Conservation (phyloP, 768 basidiomycete genomes). For the Galerina sulciceps region DNA sequence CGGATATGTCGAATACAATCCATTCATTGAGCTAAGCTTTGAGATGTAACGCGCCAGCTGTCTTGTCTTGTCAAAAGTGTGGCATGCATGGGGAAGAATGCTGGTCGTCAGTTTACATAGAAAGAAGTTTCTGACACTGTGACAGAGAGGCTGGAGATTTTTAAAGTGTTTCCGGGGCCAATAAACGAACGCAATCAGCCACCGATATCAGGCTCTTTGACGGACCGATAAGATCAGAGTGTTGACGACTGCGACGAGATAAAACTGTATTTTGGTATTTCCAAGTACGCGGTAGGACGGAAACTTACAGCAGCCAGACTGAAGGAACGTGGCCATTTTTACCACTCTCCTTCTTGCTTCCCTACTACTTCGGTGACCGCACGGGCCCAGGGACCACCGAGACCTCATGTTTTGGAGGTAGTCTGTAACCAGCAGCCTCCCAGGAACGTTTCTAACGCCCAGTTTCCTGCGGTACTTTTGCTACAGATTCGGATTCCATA, state of each 20-base stretch:
- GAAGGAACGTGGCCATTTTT: slow-evolving; percentile 11
- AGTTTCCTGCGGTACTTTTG: slow-evolving; percentile 34
- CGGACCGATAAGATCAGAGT: neutral
- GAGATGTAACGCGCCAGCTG: too few relatives aligned
- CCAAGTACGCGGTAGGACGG: neutral
- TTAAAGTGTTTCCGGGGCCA: neutral
- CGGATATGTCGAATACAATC: too few relatives aligned
- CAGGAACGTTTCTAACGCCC: slow-evolving; percentile 31
- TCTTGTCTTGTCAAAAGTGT: too few relatives aligned
- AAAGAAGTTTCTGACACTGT: too few relatives aligned
- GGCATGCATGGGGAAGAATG: too few relatives aligned
- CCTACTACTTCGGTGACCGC: slow-evolving; percentile 19
- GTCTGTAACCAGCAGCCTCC: slow-evolving; percentile 33
- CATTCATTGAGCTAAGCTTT: too few relatives aligned
- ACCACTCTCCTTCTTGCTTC: slow-evolving; percentile 12
- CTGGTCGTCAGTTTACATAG: too few relatives aligned
- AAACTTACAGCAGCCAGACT: neutral
- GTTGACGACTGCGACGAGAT: too few relatives aligned
- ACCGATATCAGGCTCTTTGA: neutral
- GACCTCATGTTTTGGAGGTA: slow-evolving; percentile 59
- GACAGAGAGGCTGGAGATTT: too few relatives aligned
- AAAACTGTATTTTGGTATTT: neutral
- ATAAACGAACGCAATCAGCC: neutral
- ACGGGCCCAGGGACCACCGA: slow-evolving; percentile 28
- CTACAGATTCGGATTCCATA: slow-evolving; percentile 87